Conservation (phyloP, 495 filamentous ascomycete species). For the Penicillium cinerascens region DNA sequence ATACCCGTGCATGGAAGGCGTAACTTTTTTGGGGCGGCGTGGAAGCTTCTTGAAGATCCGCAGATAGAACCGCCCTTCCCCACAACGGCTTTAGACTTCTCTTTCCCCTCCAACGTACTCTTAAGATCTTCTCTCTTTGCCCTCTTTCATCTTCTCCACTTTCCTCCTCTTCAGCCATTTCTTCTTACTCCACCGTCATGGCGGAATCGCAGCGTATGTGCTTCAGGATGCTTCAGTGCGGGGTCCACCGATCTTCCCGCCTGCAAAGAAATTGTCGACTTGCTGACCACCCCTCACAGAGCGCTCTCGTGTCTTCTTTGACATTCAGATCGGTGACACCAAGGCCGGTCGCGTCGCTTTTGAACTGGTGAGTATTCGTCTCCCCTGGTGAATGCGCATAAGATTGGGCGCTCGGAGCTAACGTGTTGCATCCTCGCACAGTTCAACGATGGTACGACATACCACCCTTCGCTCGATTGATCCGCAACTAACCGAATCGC, state of each 20-base stretch:
- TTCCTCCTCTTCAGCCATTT: background rate
- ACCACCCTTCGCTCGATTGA: background rate
- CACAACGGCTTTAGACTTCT: constrained; percentile 3
- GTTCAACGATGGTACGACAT: constrained; percentile 68
- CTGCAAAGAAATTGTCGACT: constrained; percentile 8
- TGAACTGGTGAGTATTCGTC: constrained; percentile 61
- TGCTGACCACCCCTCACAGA: constrained; percentile 26
- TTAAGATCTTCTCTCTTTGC: constrained; percentile 3
- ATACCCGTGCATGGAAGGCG: constrained; percentile 12
- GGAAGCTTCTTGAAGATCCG: constrained; percentile 47
- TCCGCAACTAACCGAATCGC: constrained; percentile 18
- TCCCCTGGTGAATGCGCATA: background rate
- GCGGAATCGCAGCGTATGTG: constrained; percentile 38
- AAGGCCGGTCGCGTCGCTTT: constrained; percentile 71
- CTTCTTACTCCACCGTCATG: constrained; percentile 26
- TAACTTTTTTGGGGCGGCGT: constrained; percentile 17
- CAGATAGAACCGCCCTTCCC: constrained; percentile 2
- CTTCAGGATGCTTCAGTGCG: constrained; percentile 25
- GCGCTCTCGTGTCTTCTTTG: constrained; percentile 81
- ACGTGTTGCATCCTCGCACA: constrained; percentile 25
- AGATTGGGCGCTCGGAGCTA: constrained; percentile 4
- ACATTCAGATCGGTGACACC: constrained; percentile 73
- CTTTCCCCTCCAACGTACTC: constrained; percentile 10
- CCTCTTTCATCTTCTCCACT: constrained; percentile 4
- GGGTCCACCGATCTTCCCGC: constrained; percentile 26